Evolutionary conservation across 1,284 basidiomycete genomes (phyloP), one percentile per base, ranked within the genome.

Genomic region (Rhodotorula sp.): DNA sequence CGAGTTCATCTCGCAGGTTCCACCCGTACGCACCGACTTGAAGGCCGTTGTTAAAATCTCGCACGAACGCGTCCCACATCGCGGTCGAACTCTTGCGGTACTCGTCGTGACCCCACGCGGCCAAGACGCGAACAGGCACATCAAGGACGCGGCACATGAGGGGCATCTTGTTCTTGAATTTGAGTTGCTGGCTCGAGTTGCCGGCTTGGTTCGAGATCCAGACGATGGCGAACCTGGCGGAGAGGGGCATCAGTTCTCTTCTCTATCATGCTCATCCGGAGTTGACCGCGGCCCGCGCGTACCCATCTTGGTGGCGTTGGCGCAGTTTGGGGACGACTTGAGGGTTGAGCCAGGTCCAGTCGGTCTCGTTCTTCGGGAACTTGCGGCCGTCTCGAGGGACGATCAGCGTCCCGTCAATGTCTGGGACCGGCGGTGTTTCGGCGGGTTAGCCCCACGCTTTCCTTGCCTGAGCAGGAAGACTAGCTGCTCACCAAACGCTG

Each of bases 41-140:
- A 20, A 89, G 81, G 4, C 85, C 85, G 61, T 84, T 83, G 15
- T 79, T 79, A 73, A 87, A 91, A 49, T 91, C 82, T 10, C 82
- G 82, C 69, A 87, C 85, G 54, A 93, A 82, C 72, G 87, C 87
- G 68, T 86, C 84, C 88, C 89, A 95, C 86, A 95, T 93, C 6
- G 92, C 93, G 15, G 87, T 87, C 82, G 91, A 88, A 4, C 93
- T 93, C 80, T 97, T 97, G n/a, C 94, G 84, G 77, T 86, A 92
- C 30, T 84, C 82, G 78, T 95, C 91, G 60, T 60, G 51, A 18
- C 58, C 60, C 48, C 61, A 87, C 0, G 93, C 93, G 24, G 91
- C 93, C 68, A 94, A 85, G 30, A 94, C 78, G 42, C 86, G 87
- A 76, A 97, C 89, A 0, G 94, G 93, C 0, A 93, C 82, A 17